Base-by-base conservation (phyloP, 768 basidiomycete species). In the Ramaria rubella region DNA sequence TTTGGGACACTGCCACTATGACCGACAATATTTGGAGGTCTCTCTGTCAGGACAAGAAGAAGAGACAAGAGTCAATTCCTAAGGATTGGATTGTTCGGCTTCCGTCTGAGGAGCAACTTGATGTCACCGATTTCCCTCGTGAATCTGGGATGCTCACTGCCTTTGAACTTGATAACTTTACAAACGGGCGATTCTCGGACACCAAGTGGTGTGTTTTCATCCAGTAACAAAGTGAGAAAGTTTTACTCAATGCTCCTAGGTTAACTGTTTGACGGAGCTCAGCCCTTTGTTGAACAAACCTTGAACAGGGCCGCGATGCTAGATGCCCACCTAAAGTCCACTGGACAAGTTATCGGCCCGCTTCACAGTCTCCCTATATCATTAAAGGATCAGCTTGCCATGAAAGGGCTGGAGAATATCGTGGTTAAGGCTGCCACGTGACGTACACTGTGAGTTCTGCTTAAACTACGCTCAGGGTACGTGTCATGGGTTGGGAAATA, bases 191-290 rank as follows among this genome's bases (percentile, higher is more conserved):
- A 77, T 87, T 43, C 68, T 93, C 43, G 89, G 89, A 3, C 89
- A 93, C 45, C 88, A 90, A 62, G 65, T 90, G 14, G 87, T 87
- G 54, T 64, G 78, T 65, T n/a, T 14, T 45, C n/a, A n/a, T n/a
- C n/a, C n/a, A n/a, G n/a, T n/a, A n/a, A n/a, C n/a, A n/a, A n/a
- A n/a, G n/a, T n/a, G n/a, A n/a, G n/a, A n/a, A n/a, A n/a, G n/a
- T n/a, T n/a, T n/a, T n/a, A n/a, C n/a, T n/a, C n/a, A n/a, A n/a
- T n/a, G n/a, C n/a, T n/a, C n/a, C n/a, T 34, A 88, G 87, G 82
- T 81, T 4, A 90, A 90, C 61, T 91, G 90, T 65, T 65, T 92
- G 40, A 91, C 89, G 0, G 89, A 91, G 67, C 82, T 90, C 48
- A n/a, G n/a, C n/a, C n/a, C 15, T 89, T 87, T 62, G 77, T 90